Percentiles rank a stretch among this genome's conserved stretches.
phyloP scores from a whole-genome alignment of 768 basidiomycete genomes.

The Leccinum uliginosum region DNA sequence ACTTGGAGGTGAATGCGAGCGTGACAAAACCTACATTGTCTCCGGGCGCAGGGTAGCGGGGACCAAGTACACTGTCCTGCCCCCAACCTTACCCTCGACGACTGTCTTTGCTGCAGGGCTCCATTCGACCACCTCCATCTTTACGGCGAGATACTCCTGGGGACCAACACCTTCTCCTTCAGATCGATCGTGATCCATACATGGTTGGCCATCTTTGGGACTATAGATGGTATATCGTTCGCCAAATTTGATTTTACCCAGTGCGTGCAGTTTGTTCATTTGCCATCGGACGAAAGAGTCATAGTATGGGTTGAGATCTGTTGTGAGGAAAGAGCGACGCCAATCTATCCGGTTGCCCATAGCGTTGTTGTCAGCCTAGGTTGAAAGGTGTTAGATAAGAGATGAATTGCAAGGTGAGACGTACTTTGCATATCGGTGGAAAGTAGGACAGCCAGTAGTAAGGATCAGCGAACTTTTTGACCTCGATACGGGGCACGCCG shows the following conservation, averaged over 20 bases:
- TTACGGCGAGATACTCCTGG: conserved; percentile 91
- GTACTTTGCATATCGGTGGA: conserved; percentile 88
- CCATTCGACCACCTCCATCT: conserved; percentile 92
- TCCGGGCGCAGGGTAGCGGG: conserved; percentile 95
- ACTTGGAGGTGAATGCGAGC: neutral
- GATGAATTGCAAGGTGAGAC: conserved; percentile 20
- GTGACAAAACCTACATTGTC: conserved; percentile 67
- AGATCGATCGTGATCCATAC: conserved; percentile 98
- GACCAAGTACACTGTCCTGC: conserved; percentile 85
- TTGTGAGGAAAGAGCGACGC: conserved; percentile 92
- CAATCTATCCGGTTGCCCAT: conserved; percentile 98
- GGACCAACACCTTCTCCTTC: conserved; percentile 94
- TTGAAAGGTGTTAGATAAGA: neutral
- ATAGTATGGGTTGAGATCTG: conserved; percentile 94
- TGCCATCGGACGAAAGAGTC: conserved; percentile 98
- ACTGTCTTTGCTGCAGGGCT: conserved; percentile 59
- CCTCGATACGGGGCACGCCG: conserved; percentile 79
- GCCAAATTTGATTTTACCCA: conserved; percentile 96
- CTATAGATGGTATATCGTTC: conserved; percentile 98
- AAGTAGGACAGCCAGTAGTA: conserved; percentile 89
- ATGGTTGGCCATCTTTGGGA: conserved; percentile 97
- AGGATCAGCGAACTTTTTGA: conserved; percentile 97
- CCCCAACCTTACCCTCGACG: conserved; percentile 66
- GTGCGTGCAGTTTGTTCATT: conserved; percentile 81
- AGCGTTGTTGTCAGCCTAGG: conserved; percentile 66